These are phyloP conservation scores for Nannizzia gypsea DNA, from an alignment of 2,329 filamentous ascomycete species.

Conservation along the genomic window DNA sequence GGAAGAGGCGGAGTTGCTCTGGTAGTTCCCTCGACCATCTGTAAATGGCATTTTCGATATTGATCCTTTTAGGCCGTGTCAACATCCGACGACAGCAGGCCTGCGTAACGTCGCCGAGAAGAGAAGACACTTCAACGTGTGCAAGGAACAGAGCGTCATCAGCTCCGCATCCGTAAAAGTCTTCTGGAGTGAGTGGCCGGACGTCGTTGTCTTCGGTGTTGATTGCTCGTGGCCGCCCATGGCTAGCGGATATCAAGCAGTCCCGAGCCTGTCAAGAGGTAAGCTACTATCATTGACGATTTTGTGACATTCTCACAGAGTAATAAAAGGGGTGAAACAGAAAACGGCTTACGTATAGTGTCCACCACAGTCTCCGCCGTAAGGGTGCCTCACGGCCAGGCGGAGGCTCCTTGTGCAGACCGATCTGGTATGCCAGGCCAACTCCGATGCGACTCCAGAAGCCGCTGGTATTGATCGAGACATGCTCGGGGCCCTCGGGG, in stretches of 20 bases:
- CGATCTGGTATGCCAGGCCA: conserved; percentile 34
- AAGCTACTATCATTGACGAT: too few relatives aligned
- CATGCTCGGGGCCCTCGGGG: conserved; percentile 25
- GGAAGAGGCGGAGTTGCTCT: conserved; percentile 19
- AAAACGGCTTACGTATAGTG: conserved; percentile 27
- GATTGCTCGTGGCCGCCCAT: conserved; percentile 32
- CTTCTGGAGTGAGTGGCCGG: conserved; percentile 23
- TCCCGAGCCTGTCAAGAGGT: conserved; percentile 23
- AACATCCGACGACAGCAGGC: conserved; percentile 19
- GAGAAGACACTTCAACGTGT: conserved; percentile 32
- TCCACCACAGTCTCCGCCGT: conserved; percentile 35
- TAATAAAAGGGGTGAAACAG: too few relatives aligned
- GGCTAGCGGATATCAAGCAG: conserved; percentile 32
- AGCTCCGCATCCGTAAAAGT: conserved; percentile 23
- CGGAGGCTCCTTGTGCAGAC: conserved; percentile 33
- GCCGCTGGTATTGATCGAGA: conserved; percentile 34
- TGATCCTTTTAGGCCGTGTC: conserved; percentile 17
- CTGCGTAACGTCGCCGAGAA: conserved; percentile 24
- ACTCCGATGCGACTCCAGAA: conserved; percentile 36
- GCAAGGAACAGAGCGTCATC: conserved; percentile 28
- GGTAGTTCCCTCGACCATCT: conserved; percentile 30
- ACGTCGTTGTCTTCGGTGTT: conserved; percentile 31
- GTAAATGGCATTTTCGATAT: conserved; percentile 21
- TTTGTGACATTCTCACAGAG: background rate
- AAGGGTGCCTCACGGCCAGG: conserved; percentile 25